phyloP scores from a whole-genome alignment of 1,139 yeast genomes.

The Saccharomyces hybrid region DNA sequence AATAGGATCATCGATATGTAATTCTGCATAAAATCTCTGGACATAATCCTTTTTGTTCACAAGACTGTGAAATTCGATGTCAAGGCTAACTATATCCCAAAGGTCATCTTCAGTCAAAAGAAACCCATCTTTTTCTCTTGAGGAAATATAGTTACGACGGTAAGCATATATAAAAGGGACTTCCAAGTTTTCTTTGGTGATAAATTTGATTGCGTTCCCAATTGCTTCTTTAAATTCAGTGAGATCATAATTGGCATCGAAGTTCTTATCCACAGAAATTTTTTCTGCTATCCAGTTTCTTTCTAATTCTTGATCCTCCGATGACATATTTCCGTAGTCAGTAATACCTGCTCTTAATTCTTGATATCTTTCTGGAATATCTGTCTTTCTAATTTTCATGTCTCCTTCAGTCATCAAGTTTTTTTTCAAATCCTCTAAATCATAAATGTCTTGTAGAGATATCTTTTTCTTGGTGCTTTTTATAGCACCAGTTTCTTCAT shows the following conservation, averaged over 20 bases:
- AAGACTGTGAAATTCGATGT: constrained; percentile 82
- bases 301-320: constrained; percentile 62
- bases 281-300: constrained; percentile 70
- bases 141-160: constrained; percentile 69
- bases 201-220: constrained; percentile 67
- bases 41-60: constrained; percentile 67
- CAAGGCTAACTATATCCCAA: constrained; percentile 85
- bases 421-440: constrained; percentile 85
- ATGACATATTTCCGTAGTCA: constrained; percentile 55
- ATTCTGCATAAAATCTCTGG: constrained; percentile 47
- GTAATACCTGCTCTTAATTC: constrained; percentile 56
- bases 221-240: constrained; percentile 67
- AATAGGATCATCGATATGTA: constrained; percentile 53
- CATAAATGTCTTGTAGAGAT: constrained; percentile 81
- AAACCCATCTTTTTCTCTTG: constrained; percentile 48
- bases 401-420: constrained; percentile 90
- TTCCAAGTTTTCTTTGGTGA: constrained; percentile 73
- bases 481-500: constrained; percentile 38
- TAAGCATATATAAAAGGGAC: constrained; percentile 97
- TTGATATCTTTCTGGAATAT: constrained; percentile 90
- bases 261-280: constrained; percentile 45
- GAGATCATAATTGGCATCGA: constrained; percentile 39
- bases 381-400: constrained; percentile 77
- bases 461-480: constrained; percentile 42
- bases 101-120: constrained; percentile 74